Evolutionary conservation across 495 filamentous ascomycete genomes (phyloP), one percentile per base, ranked within the genome.

Genomic region (Thozetella sp.): DNA sequence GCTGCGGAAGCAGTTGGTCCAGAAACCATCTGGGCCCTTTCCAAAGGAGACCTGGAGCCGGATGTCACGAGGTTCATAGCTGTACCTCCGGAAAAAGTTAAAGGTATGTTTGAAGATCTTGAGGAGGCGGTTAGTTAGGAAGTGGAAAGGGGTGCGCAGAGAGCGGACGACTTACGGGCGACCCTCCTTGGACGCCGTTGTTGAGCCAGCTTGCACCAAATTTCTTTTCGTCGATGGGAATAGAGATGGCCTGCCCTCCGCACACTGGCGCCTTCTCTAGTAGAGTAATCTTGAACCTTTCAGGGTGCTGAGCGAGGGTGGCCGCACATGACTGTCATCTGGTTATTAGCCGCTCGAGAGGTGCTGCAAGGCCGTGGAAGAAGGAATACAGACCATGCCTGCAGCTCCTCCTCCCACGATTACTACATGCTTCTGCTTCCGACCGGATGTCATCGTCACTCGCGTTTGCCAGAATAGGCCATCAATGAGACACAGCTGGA

Each of bases 211-310:
- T 80, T 1, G 90, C 86, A 2, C 90, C 89, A 65, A 89, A 79
- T 58, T 83, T 83, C 15, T 80, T 66, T 60, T 88, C 81, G 69
- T 93, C 87, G 9, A 96, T 66, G 2, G 87, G 69, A 51, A 94
- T 91, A 2, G 90, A 92, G 40, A 88, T 91, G 1, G 91, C 91
- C 68, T 96, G 91, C 0, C 92, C 91, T n/a, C 92, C 92, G 54
- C 86, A 85, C 54, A 91, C 84, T 34, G 80, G 72, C 25, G 82
- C 81, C 1, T 79, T 81, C 57, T 94, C 90, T 54, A 96, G 82
- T 24, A 94, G 67, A 0, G 90, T 93, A 25, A 94, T 83, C 34
- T 88, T 79, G 70, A 93, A 94, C 55, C 83, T 84, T 34, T 90
- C 83, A 0, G 88, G 88, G 63, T 93, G 89, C 53, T 91, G 78